Conservation (phyloP, 139 green algal genomes). For the Picochlorum sp. region DNA sequence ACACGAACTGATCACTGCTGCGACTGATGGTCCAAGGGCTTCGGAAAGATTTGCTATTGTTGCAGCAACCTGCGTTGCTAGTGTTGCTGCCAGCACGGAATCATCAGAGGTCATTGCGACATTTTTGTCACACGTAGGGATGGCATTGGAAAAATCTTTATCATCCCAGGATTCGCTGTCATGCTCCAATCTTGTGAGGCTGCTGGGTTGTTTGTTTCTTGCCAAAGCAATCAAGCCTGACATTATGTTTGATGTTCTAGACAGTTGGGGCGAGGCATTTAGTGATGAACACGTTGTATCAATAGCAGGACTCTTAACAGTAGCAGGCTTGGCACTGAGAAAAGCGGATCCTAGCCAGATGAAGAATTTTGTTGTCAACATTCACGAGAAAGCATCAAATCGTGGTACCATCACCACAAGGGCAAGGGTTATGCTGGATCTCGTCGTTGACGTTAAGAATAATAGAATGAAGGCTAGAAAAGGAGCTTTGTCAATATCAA, state of each 20-base stretch:
- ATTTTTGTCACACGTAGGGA: conserved; percentile 41
- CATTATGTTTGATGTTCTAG: conserved; percentile 43
- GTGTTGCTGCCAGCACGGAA: conserved; percentile 36
- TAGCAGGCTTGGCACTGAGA: conserved; percentile 54
- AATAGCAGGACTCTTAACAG: conserved; percentile 45
- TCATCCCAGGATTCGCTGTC: conserved; percentile 22
- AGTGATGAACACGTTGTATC: conserved; percentile 51
- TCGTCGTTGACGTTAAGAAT: conserved; percentile 85
- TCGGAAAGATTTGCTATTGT: conserved; percentile 64
- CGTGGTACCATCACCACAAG: conserved; percentile 39
- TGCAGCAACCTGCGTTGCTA: conserved; percentile 52
- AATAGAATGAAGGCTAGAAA: conserved; percentile 36
- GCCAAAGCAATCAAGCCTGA: conserved; percentile 40
- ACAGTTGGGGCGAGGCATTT: conserved; percentile 34
- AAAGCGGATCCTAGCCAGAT: conserved; percentile 60
- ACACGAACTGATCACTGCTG: conserved; percentile 50
- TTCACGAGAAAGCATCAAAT: conserved; percentile 46
- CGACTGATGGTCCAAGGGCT: conserved; percentile 56
- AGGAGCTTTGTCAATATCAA: not conserved
- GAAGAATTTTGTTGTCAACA: conserved; percentile 67
- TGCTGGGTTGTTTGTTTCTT: conserved; percentile 49
- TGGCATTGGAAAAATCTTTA: conserved; percentile 22
- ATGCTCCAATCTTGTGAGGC: conserved; percentile 45
- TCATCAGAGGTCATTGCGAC: conserved; percentile 41
- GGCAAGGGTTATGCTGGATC: conserved; percentile 60